Conservation (phyloP, 768 basidiomycete species). For the Leccinellum rugosiceps region DNA sequence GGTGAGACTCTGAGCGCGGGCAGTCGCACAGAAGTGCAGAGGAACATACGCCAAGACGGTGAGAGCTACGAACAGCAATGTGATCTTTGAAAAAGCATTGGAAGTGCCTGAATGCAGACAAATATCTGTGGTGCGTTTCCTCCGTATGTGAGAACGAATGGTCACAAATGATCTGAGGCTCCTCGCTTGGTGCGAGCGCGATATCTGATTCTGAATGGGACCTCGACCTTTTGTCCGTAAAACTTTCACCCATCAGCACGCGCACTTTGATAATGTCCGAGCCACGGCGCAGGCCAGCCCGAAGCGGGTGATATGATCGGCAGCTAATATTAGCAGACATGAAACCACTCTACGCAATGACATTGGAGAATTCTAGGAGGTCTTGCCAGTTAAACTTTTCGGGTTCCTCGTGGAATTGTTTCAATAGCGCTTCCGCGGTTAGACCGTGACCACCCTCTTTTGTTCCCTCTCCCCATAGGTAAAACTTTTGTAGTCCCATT, state of each 20-base stretch:
- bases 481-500: conserved; percentile 82
- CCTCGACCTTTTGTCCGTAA: neutral
- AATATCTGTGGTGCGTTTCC: too few species aligned
- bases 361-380: conserved; percentile 48
- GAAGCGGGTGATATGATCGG: neutral
- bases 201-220: neutral
- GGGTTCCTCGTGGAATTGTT: conserved; percentile 75
- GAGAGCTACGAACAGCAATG: too few species aligned
- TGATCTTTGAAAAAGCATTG: too few species aligned
- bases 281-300: neutral
- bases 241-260: neutral
- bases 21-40: too few species aligned
- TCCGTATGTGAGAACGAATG: too few species aligned
- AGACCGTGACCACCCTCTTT: conserved; percentile 5
- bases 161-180: too few species aligned
- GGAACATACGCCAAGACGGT: too few species aligned
- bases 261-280: neutral
- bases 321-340: neutral
- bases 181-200: neutral
- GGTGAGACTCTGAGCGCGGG: too few species aligned
- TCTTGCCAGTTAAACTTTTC: conserved; percentile 81
- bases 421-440: conserved; percentile 45
- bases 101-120: too few species aligned
- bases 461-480: conserved; percentile 52
- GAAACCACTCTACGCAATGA: neutral